phyloP scores from a whole-genome alignment of 805 yeast genomes.

The Lipomyces orientalis region DNA sequence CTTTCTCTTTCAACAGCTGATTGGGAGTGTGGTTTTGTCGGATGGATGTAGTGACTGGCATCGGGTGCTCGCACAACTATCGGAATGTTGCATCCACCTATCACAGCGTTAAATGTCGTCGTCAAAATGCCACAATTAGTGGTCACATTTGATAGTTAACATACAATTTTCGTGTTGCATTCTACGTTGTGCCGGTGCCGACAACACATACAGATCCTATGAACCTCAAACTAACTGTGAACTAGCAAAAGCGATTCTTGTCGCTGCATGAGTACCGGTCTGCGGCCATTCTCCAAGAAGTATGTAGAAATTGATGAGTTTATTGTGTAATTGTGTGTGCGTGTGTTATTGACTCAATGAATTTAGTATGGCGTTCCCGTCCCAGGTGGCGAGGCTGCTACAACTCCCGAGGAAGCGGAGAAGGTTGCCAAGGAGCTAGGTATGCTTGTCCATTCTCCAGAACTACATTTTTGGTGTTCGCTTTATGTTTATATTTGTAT shows the following conservation, averaged over 20 bases:
- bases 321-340: not conserved
- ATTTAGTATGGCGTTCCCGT: slow-evolving; percentile 80
- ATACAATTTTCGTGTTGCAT: not conserved
- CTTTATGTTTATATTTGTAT: not conserved
- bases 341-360: not conserved
- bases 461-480: not conserved
- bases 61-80: not conserved
- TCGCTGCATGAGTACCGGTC: slow-evolving; percentile 97
- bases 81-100: not conserved
- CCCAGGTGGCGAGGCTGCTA: slow-evolving; percentile 90
- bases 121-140: not conserved
- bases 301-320: slow-evolving; percentile 24
- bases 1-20: not conserved
- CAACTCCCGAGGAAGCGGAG: slow-evolving; percentile 86
- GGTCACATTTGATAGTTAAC: too few relatives aligned
- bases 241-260: slow-evolving; percentile 62
- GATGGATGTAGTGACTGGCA: not conserved
- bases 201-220: not conserved
- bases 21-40: not conserved
- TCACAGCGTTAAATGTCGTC: not conserved
- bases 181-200: not conserved
- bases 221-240: not conserved
- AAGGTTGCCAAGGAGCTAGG: slow-evolving; percentile 74
- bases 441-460: slow-evolving; percentile 5
- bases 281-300: slow-evolving; percentile 73